Percentiles rank a stretch among this genome's conserved stretches.
Conservation (phyloP, 2,329 filamentous ascomycete genomes). For the Epicoccum nigrum region DNA sequence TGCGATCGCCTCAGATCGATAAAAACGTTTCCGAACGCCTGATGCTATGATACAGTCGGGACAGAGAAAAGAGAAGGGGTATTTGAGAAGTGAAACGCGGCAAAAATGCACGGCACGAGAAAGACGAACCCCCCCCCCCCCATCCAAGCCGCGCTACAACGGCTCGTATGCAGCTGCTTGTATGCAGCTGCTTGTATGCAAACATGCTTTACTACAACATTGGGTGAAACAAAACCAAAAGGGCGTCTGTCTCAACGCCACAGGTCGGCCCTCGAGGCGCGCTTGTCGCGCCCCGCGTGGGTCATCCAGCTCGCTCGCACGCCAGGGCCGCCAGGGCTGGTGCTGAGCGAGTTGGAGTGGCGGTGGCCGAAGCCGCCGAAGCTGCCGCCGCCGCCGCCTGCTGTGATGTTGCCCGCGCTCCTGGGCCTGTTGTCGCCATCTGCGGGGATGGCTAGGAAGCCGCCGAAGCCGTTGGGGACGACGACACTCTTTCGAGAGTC, state of each 20-base stretch:
- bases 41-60: conserved; percentile 16
- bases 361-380: conserved; percentile 23
- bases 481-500: conserved; percentile 66
- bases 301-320: conserved; percentile 41
- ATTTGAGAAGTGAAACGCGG: conserved; percentile 21
- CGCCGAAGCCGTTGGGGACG: conserved; percentile 71
- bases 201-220: neutral
- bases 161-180: no score
- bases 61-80: conserved; percentile 18
- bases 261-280: conserved; percentile 43
- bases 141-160: no score
- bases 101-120: conserved; percentile 5
- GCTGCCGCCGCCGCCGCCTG: conserved; percentile 28
- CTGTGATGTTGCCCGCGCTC: conserved; percentile 39
- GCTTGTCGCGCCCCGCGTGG: conserved; percentile 40
- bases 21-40: conserved; percentile 14
- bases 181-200: neutral
- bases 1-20: neutral
- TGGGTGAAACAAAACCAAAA: neutral
- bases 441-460: conserved; percentile 67
- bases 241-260: conserved; percentile 40
- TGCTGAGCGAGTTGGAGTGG: conserved; percentile 35
- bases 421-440: conserved; percentile 40
- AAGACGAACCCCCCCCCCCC: no score
- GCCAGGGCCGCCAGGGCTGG: conserved; percentile 24